These are phyloP conservation scores for Epichloe glyceriae DNA, from an alignment of 2,329 filamentous ascomycete genomes.

Conservation along the genomic window DNA sequence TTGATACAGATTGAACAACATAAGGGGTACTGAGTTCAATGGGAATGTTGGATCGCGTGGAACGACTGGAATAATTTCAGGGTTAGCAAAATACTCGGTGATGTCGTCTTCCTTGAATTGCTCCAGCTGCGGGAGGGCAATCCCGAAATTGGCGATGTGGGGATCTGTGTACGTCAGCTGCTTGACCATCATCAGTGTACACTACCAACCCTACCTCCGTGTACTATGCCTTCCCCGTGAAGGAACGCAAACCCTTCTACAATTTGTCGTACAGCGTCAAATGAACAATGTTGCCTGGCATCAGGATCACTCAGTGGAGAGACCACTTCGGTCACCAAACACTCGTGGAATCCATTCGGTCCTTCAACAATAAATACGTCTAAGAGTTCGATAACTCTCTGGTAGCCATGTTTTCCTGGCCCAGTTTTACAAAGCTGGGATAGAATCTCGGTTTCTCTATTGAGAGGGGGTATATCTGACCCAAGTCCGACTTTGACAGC, in stretches of 20 bases:
- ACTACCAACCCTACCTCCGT: no score
- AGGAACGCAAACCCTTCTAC: slow-evolving; percentile 2
- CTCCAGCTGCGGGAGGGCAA: neutral
- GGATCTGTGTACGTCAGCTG: neutral
- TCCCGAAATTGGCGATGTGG: neutral
- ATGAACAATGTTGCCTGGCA: neutral
- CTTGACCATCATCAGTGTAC: neutral
- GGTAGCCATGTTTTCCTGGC: neutral
- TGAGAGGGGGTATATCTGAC: neutral
- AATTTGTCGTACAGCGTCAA: neutral
- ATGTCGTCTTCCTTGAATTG: no score
- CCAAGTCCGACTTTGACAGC: slow-evolving; percentile 3
- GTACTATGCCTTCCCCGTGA: neutral
- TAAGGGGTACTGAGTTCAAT: neutral
- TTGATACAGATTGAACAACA: neutral
- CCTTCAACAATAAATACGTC: slow-evolving; percentile 5
- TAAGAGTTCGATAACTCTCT: slow-evolving; percentile 1
- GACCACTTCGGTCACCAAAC: slow-evolving; percentile 5
- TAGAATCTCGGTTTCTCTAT: no score
- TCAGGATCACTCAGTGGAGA: neutral
- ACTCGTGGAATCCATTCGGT: slow-evolving; percentile 6
- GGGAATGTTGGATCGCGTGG: neutral
- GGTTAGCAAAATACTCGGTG: no score
- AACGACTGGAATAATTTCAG: neutral
- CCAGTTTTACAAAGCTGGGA: no score